These are phyloP conservation scores for Aeschynomene evenia DNA, from an alignment of 306 rosid species.

Conservation along the genomic window DNA sequence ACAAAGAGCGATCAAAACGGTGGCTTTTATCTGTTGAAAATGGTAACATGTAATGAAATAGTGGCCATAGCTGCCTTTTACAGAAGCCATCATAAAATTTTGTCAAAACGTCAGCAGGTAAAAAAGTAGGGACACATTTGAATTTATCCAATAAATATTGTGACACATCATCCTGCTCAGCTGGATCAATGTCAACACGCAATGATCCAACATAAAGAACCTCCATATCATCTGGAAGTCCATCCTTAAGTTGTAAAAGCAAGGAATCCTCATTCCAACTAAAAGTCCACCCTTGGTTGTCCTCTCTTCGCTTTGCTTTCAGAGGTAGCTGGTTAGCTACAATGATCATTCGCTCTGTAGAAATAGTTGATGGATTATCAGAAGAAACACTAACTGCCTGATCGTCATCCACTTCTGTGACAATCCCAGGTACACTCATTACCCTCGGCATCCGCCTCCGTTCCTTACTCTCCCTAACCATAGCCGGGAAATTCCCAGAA, in stretches of 20 bases:
- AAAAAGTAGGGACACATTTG: slow-evolving; percentile 71
- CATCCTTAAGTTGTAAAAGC: slow-evolving; percentile 77
- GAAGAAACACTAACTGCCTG: slow-evolving; percentile 61
- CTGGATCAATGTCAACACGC: slow-evolving; percentile 58
- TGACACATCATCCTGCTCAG: slow-evolving; percentile 70
- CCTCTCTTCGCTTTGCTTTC: slow-evolving; percentile 60
- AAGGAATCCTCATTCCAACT: slow-evolving; percentile 80
- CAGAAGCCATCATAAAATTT: slow-evolving; percentile 84
- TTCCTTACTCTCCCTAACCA: slow-evolving; percentile 44
- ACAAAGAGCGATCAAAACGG: slow-evolving; percentile 62
- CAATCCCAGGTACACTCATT: slow-evolving; percentile 63
- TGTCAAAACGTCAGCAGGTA: slow-evolving; percentile 52
- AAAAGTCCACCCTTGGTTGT: slow-evolving; percentile 67
- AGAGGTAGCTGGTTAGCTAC: slow-evolving; percentile 84
- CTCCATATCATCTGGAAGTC: slow-evolving; percentile 71
- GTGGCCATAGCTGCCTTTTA: slow-evolving; percentile 83
- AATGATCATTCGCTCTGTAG: slow-evolving; percentile 63
- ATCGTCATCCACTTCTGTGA: slow-evolving; percentile 66
- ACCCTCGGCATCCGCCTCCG: slow-evolving; percentile 62
- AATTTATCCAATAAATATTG: slow-evolving; percentile 59
- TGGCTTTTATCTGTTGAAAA: slow-evolving; percentile 61
- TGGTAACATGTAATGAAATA: slow-evolving; percentile 77
- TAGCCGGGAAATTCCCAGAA: slow-evolving; percentile 69
- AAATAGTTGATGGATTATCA: slow-evolving; percentile 57
- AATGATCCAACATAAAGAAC: slow-evolving; percentile 73